Base-by-base conservation (phyloP, 2,329 filamentous ascomycete species). In the Leptographium radiaticola region DNA sequence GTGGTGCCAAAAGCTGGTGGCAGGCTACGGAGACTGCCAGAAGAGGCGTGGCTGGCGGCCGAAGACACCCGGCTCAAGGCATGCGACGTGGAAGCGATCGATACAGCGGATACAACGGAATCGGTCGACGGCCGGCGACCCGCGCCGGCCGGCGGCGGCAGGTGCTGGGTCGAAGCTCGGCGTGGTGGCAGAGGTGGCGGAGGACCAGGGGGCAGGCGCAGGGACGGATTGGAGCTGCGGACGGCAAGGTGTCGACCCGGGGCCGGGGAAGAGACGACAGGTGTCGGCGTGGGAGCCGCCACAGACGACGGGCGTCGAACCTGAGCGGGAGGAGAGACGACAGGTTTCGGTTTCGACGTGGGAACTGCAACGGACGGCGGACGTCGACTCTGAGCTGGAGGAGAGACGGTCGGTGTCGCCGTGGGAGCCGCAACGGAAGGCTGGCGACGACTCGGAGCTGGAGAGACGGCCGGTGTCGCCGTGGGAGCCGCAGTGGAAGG, bases 1-100 rank as follows among this genome's bases (percentile, higher is more conserved):
- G 77, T 69, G 38, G 75, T 70, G 52, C 80, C 78, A 49, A 79
- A 71, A 0, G 74, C 64, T 2, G 80, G 80, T 3, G 81, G 78
- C 25, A 84, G 63, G 52, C 74, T 79, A 56, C 78, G 71, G 5
- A 65, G 57, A 2, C 64, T 57, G n/a, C 62, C 72, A 25, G 66
- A 65, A 1, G 76, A 75, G 10, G 69, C 67, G 48, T 70, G 66
- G 59, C 73, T 81, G 0, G 75, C 72, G 25, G 68, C 69, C 2
- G 77, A 77, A 10, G 72, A 74, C 3, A 68, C 67, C 7, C 67
- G 68, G 38, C 69, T 72, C 44, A 77, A 58, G 1, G 79, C 81
- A 25, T 76, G 63, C 11, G 51, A 6, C 1, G 70, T 72, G 5
- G 80, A 83, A 16, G 77, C 62, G 12, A 70, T 71, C 8, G 79